Conservation (phyloP, 768 basidiomycete genomes). For the Postia placenta region DNA sequence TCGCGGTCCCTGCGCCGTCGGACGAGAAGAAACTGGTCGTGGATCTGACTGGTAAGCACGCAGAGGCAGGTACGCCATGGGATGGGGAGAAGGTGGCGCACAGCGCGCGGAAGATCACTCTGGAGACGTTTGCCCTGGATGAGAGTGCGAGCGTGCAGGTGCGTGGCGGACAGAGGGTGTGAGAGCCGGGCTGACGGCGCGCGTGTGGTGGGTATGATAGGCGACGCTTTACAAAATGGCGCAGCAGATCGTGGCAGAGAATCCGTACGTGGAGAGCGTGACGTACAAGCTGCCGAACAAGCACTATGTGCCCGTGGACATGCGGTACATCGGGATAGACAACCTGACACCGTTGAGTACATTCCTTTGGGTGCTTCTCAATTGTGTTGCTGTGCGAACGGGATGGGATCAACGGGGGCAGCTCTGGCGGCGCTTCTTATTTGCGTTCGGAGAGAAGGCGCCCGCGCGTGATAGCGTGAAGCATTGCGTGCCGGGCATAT, state of each 20-base stretch:
- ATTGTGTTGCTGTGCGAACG: neutral
- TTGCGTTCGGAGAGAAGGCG: too few relatives aligned
- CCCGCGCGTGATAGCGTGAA: neutral
- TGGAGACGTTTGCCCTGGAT: slow-evolving; percentile 80
- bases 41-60: slow-evolving; percentile 22
- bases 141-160: slow-evolving; percentile 93
- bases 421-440: too few relatives aligned
- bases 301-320: slow-evolving; percentile 88
- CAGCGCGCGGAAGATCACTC: slow-evolving; percentile 54
- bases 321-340: slow-evolving; percentile 66
- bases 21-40: slow-evolving; percentile 53
- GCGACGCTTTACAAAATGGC: slow-evolving; percentile 92
- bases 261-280: slow-evolving; percentile 51
- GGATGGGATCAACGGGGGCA: neutral
- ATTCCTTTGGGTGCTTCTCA: slow-evolving; percentile 7
- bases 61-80: slow-evolving; percentile 48
- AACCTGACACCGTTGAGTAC: slow-evolving; percentile 53
- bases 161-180: slow-evolving; percentile 23
- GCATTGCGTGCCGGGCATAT: neutral
- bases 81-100: slow-evolving; percentile 47
- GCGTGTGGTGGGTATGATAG: slow-evolving; percentile 32
- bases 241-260: slow-evolving; percentile 61
- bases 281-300: slow-evolving; percentile 86
- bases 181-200: slow-evolving; percentile 1
- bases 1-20: slow-evolving; percentile 39